Conservation (phyloP, 345 rosid genomes). For the Psidium guajava region DNA sequence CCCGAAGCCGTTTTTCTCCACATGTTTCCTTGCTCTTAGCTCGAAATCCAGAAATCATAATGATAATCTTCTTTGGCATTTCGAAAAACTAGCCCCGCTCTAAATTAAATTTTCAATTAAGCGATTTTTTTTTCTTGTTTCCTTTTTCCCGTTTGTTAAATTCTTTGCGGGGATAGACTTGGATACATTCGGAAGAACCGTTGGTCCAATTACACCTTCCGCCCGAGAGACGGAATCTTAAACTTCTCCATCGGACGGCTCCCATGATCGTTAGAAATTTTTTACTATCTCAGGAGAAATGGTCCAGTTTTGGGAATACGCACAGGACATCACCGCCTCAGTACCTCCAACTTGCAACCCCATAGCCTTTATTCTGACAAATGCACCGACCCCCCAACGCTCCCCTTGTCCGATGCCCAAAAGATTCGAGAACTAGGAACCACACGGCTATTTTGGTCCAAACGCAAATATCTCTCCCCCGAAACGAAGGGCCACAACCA, state of each 20-base stretch:
- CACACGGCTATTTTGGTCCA: not conserved
- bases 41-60: not conserved
- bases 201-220: not conserved
- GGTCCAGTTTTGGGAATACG: not conserved
- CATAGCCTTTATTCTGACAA: not conserved
- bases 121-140: not conserved
- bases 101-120: not conserved
- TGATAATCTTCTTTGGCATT: not conserved
- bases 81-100: not conserved
- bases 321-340: not conserved
- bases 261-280: not conserved
- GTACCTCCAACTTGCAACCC: not conserved
- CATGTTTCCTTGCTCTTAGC: not conserved
- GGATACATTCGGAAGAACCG: not conserved
- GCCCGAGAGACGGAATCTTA: not conserved
- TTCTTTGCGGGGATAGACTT: not conserved
- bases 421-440: not conserved
- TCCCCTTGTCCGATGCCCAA: not conserved
- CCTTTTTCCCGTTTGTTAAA: not conserved
- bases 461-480: not conserved
- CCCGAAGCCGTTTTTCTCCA: not conserved
- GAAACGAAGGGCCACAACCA: not conserved
- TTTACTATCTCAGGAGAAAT: not conserved
- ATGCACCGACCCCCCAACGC: not conserved
- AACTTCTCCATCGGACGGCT: not conserved